Evolutionary conservation across 2,329 filamentous ascomycete species (phyloP), one percentile per base, ranked within the genome.

Genomic region (Aspergillus viridinutans): DNA sequence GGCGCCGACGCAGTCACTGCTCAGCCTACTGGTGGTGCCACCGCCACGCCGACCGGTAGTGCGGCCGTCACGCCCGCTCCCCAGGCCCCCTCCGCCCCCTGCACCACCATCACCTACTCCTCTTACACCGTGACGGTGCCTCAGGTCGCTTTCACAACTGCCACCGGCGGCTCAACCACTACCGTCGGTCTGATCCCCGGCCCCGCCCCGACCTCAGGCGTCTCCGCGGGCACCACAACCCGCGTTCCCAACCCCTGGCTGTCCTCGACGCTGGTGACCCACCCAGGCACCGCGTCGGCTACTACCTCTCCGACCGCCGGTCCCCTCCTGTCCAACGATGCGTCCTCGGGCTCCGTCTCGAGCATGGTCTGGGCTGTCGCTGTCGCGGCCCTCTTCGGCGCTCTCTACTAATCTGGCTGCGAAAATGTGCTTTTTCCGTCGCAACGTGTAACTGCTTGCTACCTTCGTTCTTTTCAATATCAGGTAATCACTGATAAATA

Each of bases 61-160:
- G 29, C 12, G 29, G 12, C 32, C 14, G 32, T 38, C 32, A 38
- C 32, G 2, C 32, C 32, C 32, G 32, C 14, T 38, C 32, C 32
- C 32, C 5, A 17, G 5, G 32, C 32, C 32, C 4, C 32, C 35
- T 50, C 63, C 14, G 58, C 67, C 17, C 74, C 74, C 23, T 68
- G 68, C 63, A 76, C 76, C 4, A 77, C 73, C 35, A 70, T 78
- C 60, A 75, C 72, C 26, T 72, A 76, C 59, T 74, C 73, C 26
- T 73, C 72, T 40, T 73, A 67, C 57, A 74, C 74, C 5, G 66
- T 77, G 59, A 78, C 76, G 23, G 76, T 81, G 14, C 78, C 78
- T 1, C 74, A 76, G 52, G 74, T 80, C 47, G 69, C 64, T 32
- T 78, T 78, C 61, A 68, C 69, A 29, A 78, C 75, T 28, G 67